These are phyloP conservation scores for Cryphonectria radicalis DNA, from an alignment of 2,329 filamentous ascomycete genomes.

Conservation along the genomic window DNA sequence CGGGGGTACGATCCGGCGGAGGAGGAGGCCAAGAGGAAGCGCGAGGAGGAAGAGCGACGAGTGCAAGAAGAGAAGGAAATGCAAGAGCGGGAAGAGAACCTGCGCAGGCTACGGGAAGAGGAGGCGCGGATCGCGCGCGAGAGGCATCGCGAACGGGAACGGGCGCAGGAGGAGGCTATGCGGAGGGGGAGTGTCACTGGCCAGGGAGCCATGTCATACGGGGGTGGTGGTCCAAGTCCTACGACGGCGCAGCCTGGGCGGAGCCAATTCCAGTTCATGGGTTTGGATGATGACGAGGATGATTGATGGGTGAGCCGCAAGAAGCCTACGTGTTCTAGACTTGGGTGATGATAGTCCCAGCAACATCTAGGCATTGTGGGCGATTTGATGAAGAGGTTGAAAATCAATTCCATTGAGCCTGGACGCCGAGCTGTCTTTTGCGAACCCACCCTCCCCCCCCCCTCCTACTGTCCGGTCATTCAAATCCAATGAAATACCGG, in stretches of 20 bases:
- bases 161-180: conserved; percentile 46
- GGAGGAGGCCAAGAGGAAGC: conserved; percentile 53
- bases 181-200: conserved; percentile 32
- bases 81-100: conserved; percentile 40
- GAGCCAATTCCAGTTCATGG: conserved; percentile 61
- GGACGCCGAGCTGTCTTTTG: conserved; percentile 19
- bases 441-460: background rate
- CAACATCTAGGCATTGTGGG: background rate
- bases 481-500: conserved; percentile 1
- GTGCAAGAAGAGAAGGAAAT: conserved; percentile 52
- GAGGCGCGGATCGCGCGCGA: conserved; percentile 50
- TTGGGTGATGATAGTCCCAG: background rate
- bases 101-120: conserved; percentile 50
- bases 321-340: background rate
- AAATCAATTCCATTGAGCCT: conserved; percentile 12
- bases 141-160: conserved; percentile 51
- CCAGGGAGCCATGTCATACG: conserved; percentile 16
- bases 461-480: background rate
- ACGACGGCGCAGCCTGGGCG: conserved; percentile 42
- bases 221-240: conserved; percentile 29
- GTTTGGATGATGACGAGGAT: conserved; percentile 56
- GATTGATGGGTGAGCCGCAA: conserved; percentile 9
- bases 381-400: background rate
- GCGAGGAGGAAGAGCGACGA: conserved; percentile 55
- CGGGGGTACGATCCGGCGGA: conserved; percentile 63